Evolutionary conservation across 495 filamentous ascomycete species (phyloP), one percentile per base, ranked within the genome.

Genomic region (Podospora conica): DNA sequence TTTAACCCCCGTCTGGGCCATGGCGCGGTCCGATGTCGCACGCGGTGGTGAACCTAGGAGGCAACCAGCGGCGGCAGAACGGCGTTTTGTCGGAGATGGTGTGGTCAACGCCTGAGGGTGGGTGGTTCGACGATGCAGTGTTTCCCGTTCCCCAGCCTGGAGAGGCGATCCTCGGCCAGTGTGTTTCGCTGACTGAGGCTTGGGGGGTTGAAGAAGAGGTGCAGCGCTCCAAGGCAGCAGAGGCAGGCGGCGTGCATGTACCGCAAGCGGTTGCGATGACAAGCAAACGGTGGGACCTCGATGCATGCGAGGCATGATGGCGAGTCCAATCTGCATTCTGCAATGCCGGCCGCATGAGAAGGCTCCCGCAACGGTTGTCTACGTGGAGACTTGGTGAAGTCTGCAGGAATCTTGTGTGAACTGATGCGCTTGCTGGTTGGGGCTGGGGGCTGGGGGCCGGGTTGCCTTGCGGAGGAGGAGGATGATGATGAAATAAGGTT

Each of bases 21-120:
- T 63, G 21, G 61, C 20, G 53, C 53, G 21, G 55, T 63, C 27
- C 61, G 61, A 63, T 56, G 7, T 31, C 61, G 61, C 61, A 1
- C 11, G 25, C 11, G 5, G 40, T 48, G 33, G 15, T 15, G 15
- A 48, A 10, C 15, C 33, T 48, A 48, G 15, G 15, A 48, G 15
- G n/a, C 33, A 48, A 48, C 33, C 6, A 6, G 25, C 25, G 6
- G 40, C 10, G 12, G 40, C 5, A 48, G 33, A 18, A 48, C 15
- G 5, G 40, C 5, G 7, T 7, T n/a, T n/a, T 8, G 40, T 48
- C 18, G 18, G 18, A n/a, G 40, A 2, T 48, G 40, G 40, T 48
- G 18, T 48, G 40, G 4, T n/a, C 40, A 48, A 18, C 33, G 33
- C 11, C 11, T n/a, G 40, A 48, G 40, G 40, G 40, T 48, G 40